Evolutionary conservation across 805 yeast species (phyloP).

Genomic region (Kazachstania taianensis): DNA sequence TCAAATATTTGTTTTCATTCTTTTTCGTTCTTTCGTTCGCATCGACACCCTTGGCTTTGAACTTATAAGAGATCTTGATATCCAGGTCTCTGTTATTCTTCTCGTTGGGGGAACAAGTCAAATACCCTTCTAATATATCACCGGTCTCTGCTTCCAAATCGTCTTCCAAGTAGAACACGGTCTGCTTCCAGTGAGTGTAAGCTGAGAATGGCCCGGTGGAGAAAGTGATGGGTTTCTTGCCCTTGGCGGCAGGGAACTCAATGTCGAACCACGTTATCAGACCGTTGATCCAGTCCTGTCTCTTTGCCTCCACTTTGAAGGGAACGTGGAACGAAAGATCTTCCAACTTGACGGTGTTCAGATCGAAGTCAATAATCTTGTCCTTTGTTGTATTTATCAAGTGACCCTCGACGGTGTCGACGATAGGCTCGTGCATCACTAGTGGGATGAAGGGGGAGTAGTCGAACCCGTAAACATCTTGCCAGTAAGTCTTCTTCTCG

Average conservation of each 20-base stretch:
- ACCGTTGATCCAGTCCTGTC: slow-evolving; percentile 81
- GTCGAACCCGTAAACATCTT: slow-evolving; percentile 94
- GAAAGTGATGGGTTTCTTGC: slow-evolving; percentile 54
- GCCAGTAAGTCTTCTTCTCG: slow-evolving; percentile 91
- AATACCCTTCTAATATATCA: slow-evolving; percentile 60
- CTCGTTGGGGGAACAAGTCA: slow-evolving; percentile 68
- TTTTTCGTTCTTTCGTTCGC: slow-evolving; percentile 42
- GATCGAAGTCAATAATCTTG: slow-evolving; percentile 70
- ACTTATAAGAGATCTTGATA: slow-evolving; percentile 52
- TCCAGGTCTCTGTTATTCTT: slow-evolving; percentile 85
- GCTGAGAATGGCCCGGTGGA: slow-evolving; percentile 91
- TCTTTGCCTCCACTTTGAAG: slow-evolving; percentile 64
- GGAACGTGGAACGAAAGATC: slow-evolving; percentile 66
- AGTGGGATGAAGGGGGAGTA: slow-evolving; percentile 80
- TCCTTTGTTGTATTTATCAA: slow-evolving; percentile 65
- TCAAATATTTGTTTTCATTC: slow-evolving; percentile 57
- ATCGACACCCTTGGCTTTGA: slow-evolving; percentile 35
- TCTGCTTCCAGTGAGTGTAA: slow-evolving; percentile 98
- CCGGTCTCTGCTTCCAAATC: slow-evolving; percentile 69
- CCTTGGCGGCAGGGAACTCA: slow-evolving; percentile 55
- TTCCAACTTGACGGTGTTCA: slow-evolving; percentile 77
- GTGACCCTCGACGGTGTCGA: slow-evolving; percentile 81
- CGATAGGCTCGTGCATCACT: slow-evolving; percentile 89
- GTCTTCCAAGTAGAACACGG: slow-evolving; percentile 81
- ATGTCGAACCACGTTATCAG: slow-evolving; percentile 91